Conservation (phyloP, 257 asterid genomes). For the Nicotiana obtusifolia region DNA sequence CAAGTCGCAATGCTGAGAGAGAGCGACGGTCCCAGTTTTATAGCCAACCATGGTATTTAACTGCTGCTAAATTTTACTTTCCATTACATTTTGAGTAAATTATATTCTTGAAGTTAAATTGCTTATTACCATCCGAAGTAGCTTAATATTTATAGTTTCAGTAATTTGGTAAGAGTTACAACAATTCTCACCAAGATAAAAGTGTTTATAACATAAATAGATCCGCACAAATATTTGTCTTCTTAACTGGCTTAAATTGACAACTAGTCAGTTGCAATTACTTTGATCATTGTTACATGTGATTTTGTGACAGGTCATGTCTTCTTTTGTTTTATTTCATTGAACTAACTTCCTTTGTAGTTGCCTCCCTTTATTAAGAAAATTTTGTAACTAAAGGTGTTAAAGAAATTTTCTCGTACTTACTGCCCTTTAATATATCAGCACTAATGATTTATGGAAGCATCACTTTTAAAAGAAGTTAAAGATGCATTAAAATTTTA, state of each 20-base stretch:
- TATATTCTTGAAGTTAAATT: neutral
- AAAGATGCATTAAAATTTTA: neutral
- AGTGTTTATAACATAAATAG: neutral
- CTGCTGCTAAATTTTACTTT: neutral
- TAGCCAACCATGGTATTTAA: constrained; percentile 83
- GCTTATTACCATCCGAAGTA: neutral
- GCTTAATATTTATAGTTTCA: neutral
- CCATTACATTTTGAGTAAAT: neutral
- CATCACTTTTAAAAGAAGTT: neutral
- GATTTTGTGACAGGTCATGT: neutral
- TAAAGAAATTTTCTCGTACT: neutral
- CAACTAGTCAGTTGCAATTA: neutral
- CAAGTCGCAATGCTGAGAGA: constrained; percentile 74
- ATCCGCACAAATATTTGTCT: neutral
- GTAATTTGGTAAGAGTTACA: neutral
- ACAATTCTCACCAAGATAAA: neutral
- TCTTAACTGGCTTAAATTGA: neutral
- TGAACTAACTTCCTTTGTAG: neutral
- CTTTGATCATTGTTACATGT: neutral
- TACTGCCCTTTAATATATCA: neutral
- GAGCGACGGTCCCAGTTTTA: constrained; percentile 87
- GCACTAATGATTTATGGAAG: neutral
- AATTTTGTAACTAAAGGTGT: neutral
- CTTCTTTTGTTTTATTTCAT: neutral
- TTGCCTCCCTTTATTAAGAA: neutral